Evolutionary conservation across 441 rosid genomes (phyloP), one percentile per base, ranked within the genome.

Genomic region (Corymbia calophylla): DNA sequence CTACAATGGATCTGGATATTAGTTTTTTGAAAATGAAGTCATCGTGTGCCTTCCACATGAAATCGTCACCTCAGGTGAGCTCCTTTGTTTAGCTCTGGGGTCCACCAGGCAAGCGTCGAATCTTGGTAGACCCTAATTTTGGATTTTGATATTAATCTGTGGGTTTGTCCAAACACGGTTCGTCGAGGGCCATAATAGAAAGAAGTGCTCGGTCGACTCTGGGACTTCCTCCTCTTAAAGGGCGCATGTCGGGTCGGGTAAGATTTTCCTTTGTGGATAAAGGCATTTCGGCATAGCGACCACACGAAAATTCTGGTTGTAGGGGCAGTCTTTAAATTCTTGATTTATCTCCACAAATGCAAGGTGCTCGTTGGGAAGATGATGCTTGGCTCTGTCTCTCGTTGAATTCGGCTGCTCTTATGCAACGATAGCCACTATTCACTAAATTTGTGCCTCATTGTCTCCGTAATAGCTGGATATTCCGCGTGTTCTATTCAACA

Each of bases 391-490:
- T n/a, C n/a, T 58, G n/a, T 25, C n/a, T 60, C n/a, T 27, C 2
- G 0, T 5, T 27, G 11, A 23, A 27, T 60, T 60, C 11, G 25
- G 66, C n/a, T 60, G 66, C 27, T 6, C 66, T 60, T 27, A 27
- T 25, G 64, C 64, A 25, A 58, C 25, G 25, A 25, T 58, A 58
- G 14, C 2, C n/a, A 58, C 64, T 58, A 29, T 58, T 25, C 1
- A 25, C 7, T 10, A 0, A 25, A 5, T 10, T 23, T 11, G 64
- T 58, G n/a, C n/a, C 3, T 0, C 3, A 12, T 5, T 0, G n/a
- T 25, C 2, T 60, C 27, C 25, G 15, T 10, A 60, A 3, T 27
- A 60, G 31, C 27, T 60, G 15, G 14, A 58, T 58, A 58, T 58
- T 58, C 7, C 7, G 25, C 10, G n/a, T 9, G 60, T 58, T 58